Evolutionary conservation across 345 rosid genomes (phyloP).

Genomic region (Syzygium grande): DNA sequence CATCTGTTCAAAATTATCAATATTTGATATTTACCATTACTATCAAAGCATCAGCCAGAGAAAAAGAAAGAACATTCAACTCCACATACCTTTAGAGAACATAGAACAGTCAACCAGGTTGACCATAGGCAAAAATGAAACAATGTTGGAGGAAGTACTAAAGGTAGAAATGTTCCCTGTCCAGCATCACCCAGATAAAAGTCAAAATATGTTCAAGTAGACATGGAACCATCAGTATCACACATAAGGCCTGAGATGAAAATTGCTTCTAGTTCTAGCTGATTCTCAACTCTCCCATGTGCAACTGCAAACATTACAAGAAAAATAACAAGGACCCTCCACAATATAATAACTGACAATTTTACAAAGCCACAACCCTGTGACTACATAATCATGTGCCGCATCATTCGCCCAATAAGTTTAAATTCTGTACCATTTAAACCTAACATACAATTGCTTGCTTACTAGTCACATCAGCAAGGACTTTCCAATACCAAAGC

Average conservation of each 20-base stretch:
- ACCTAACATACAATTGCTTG: not conserved
- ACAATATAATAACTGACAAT: not conserved
- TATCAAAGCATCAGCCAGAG: not conserved
- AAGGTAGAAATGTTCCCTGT: constrained; percentile 89
- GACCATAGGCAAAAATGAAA: constrained; percentile 87
- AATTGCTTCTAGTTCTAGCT: not conserved
- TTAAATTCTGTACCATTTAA: not conserved
- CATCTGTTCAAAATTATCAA: constrained; percentile 43
- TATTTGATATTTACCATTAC: not conserved
- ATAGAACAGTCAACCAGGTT: constrained; percentile 71
- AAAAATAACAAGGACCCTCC: not conserved
- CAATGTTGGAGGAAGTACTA: constrained; percentile 79
- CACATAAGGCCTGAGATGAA: not conserved
- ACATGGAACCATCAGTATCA: not conserved
- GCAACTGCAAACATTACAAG: not conserved
- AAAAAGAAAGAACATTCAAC: not conserved
- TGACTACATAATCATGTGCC: not conserved
- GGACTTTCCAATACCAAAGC: not conserved
- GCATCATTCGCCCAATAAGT: not conserved
- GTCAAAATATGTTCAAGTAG: not conserved
- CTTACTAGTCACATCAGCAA: not conserved
- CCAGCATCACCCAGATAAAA: constrained; percentile 4
- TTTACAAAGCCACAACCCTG: not conserved
- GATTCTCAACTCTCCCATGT: not conserved
- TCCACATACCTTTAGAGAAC: constrained; percentile 71